Evolutionary conservation across 441 rosid species (phyloP).

Genomic region (Euphorbia celastroides): DNA sequence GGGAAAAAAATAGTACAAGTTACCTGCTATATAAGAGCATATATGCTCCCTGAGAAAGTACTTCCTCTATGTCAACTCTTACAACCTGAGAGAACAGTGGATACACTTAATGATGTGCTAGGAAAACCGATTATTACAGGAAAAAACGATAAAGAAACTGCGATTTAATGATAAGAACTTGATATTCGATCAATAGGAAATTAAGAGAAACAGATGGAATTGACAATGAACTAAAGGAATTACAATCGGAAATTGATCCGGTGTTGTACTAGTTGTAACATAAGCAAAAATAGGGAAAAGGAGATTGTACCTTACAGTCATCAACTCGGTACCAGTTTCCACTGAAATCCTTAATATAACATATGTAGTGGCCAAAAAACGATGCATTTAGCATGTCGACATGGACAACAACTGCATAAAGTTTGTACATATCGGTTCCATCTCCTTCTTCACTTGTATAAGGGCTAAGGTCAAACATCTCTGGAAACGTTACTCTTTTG

Average conservation of each 20-base stretch:
- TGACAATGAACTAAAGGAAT: no score
- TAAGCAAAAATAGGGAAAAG: not conserved
- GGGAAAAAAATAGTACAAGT: not conserved
- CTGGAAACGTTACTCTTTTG: constrained; percentile 83
- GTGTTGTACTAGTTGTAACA: no score
- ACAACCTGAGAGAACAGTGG: constrained; percentile 40
- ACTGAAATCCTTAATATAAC: constrained; percentile 75
- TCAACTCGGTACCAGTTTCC: constrained; percentile 88
- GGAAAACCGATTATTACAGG: not conserved
- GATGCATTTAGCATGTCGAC: constrained; percentile 97
- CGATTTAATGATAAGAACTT: no score
- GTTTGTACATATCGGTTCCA: constrained; percentile 63
- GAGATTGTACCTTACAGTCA: constrained; percentile 73
- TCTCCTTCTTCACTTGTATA: constrained; percentile 83
- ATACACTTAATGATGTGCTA: not conserved
- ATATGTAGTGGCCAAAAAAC: constrained; percentile 91
- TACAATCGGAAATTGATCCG: no score
- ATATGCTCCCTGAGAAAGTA: constrained; percentile 89
- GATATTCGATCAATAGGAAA: no score
- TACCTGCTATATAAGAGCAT: constrained; percentile 97
- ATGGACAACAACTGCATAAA: constrained; percentile 92
- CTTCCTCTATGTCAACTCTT: constrained; percentile 70
- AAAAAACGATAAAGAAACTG: no score
- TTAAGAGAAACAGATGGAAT: no score
- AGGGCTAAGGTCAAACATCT: constrained; percentile 71